A percentile compares a stretch with the other conserved stretches of the same genome.
phyloP scores from a whole-genome alignment of 2,329 filamentous ascomycete species.

The Zymoseptoria brevis region DNA sequence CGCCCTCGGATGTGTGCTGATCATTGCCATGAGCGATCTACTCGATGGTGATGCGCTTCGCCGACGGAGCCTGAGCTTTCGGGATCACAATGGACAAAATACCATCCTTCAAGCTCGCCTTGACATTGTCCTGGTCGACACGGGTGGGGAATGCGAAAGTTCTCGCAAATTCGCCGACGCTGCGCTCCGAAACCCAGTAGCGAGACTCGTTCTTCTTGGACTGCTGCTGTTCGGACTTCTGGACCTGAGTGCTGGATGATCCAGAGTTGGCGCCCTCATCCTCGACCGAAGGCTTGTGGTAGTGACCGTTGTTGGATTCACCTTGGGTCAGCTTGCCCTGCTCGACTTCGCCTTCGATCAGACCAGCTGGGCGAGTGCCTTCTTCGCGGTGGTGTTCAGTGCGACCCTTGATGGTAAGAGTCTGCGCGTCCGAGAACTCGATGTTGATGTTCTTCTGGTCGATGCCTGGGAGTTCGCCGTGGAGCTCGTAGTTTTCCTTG shows the following conservation, averaged over 20 bases:
- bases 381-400: conserved; percentile 57
- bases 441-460: conserved; percentile 66
- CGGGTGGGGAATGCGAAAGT: conserved; percentile 51
- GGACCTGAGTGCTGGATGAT: conserved; percentile 8
- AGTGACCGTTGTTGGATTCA: conserved; percentile 22
- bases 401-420: conserved; percentile 61
- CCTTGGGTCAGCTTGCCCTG: conserved; percentile 26
- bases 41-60: conserved; percentile 50
- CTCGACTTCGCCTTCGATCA: conserved; percentile 35
- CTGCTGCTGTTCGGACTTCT: conserved; percentile 28
- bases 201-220: conserved; percentile 40
- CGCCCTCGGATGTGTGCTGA: neutral
- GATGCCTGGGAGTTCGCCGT: conserved; percentile 71
- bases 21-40: conserved; percentile 28
- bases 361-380: conserved; percentile 43
- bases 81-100: conserved; percentile 51
- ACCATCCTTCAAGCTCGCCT: conserved; percentile 53
- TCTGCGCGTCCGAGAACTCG: conserved; percentile 71
- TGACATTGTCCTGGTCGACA: conserved; percentile 54
- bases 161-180: conserved; percentile 52
- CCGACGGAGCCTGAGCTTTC: conserved; percentile 43
- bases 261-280: conserved; percentile 40
- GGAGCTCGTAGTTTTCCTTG: conserved; percentile 61
- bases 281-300: conserved; percentile 57
- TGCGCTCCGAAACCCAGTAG: conserved; percentile 62